Evolutionary conservation across 148 eudicot species (phyloP).

Genomic region (Rheum nobile): DNA sequence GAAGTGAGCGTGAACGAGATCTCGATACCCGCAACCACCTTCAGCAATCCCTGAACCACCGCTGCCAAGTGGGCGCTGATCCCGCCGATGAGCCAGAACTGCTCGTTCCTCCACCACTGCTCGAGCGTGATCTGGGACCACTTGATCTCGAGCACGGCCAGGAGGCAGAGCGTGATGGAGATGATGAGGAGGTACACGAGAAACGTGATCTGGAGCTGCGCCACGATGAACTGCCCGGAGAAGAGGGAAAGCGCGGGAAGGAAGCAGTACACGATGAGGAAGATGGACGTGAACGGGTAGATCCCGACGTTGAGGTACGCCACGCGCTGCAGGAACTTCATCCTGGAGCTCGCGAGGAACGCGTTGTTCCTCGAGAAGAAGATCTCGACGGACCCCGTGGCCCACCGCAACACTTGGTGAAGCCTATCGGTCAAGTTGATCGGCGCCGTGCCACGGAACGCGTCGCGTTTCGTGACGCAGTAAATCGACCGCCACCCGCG

Average conservation of each 20-base stretch:
- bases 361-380: constrained; percentile 12
- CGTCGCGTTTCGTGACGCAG: constrained; percentile 7
- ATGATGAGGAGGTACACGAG: constrained; percentile 12
- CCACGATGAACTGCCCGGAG: constrained; percentile 11
- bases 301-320: constrained; percentile 9
- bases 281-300: constrained; percentile 10
- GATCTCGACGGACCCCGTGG: constrained; percentile 10
- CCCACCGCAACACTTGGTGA: constrained; percentile 12
- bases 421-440: constrained; percentile 10
- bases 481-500: constrained; percentile 8
- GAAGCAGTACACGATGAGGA: constrained; percentile 12
- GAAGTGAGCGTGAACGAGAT: constrained; percentile 13
- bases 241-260: constrained; percentile 13
- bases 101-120: constrained; percentile 11
- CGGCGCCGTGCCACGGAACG: constrained; percentile 10
- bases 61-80: constrained; percentile 10
- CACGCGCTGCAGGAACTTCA: constrained; percentile 8
- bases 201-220: not conserved
- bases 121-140: constrained; percentile 11
- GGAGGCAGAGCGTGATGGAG: constrained; percentile 7
- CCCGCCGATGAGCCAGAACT: constrained; percentile 12
- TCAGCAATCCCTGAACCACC: constrained; percentile 7
- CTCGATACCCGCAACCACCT: constrained; percentile 10
- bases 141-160: constrained; percentile 11
- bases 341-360: constrained; percentile 6